Conservation (phyloP, 805 yeast genomes). For the Ogataea pignaliae region DNA sequence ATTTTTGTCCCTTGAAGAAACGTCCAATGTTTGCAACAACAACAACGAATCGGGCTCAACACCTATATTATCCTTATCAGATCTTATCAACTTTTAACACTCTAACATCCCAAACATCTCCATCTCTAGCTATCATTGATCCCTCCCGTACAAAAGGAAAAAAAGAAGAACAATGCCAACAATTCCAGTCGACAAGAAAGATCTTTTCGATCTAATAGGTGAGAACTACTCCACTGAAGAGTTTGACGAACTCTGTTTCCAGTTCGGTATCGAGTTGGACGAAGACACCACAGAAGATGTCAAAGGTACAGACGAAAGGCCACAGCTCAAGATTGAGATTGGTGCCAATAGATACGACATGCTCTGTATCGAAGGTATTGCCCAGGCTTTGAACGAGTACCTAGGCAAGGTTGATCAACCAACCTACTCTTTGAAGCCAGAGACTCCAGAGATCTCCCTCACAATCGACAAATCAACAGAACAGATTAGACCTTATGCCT, state of each 20-base stretch:
- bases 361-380: conserved; percentile 97
- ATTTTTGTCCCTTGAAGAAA: too few relatives aligned
- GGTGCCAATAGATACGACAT: conserved; percentile 98
- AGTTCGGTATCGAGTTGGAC: conserved; percentile 95
- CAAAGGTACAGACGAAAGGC: conserved; percentile 73
- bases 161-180: conserved; percentile 89
- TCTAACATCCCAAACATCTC: too few relatives aligned
- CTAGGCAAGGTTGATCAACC: conserved; percentile 70
- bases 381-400: conserved; percentile 89
- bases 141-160: too few relatives aligned
- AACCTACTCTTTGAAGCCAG: conserved; percentile 54
- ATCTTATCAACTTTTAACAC: too few relatives aligned
- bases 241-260: conserved; percentile 95
- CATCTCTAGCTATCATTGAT: too few relatives aligned
- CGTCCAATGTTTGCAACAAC: too few relatives aligned
- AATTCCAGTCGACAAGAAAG: conserved; percentile 90
- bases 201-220: conserved; percentile 77
- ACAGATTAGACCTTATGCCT: conserved; percentile 84
- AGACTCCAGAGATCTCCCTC: conserved; percentile 56
- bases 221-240: conserved; percentile 73
- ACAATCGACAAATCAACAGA: conserved; percentile 73
- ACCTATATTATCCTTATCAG: too few relatives aligned
- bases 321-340: conserved; percentile 94
- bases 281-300: conserved; percentile 90
- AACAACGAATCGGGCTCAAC: too few relatives aligned